Conservation (phyloP, 2,329 filamentous ascomycete genomes). For the Aspergillus latus region DNA sequence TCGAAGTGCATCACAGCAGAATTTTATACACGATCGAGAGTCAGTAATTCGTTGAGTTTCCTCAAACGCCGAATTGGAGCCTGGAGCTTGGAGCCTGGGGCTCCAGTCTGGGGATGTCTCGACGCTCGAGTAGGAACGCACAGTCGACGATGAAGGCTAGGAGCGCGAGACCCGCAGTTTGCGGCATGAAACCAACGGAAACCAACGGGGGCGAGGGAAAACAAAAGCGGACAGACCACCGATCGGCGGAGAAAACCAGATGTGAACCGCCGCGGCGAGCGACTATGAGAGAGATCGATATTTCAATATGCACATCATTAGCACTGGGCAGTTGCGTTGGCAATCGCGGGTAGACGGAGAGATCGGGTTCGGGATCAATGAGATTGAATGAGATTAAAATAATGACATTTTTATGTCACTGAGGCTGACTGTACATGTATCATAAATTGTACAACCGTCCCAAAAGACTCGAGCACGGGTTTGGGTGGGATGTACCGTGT, state of each 20-base stretch:
- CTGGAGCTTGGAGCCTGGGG: too few species aligned
- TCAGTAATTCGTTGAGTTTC: too few species aligned
- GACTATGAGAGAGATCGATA: background rate
- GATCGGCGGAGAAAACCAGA: constrained; percentile 21
- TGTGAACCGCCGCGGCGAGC: background rate
- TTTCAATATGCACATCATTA: background rate
- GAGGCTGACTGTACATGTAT: background rate
- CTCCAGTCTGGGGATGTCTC: background rate
- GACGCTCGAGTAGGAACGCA: background rate
- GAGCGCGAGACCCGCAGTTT: constrained; percentile 14
- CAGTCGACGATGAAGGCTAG: background rate
- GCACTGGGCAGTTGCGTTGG: background rate
- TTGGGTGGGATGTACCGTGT: background rate
- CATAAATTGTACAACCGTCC: background rate
- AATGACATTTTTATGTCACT: background rate
- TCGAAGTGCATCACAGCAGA: too few species aligned
- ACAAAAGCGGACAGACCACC: constrained; percentile 17
- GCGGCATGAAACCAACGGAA: background rate
- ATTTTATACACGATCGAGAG: too few species aligned
- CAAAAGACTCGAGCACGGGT: background rate
- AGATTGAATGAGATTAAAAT: background rate
- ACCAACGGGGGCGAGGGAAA: background rate
- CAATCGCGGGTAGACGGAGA: background rate
- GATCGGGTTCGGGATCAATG: background rate
- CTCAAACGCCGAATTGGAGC: too few species aligned